These are phyloP conservation scores for Cryptococcus sp. DNA, from an alignment of 1,284 basidiomycete genomes.

Conservation along the genomic window DNA sequence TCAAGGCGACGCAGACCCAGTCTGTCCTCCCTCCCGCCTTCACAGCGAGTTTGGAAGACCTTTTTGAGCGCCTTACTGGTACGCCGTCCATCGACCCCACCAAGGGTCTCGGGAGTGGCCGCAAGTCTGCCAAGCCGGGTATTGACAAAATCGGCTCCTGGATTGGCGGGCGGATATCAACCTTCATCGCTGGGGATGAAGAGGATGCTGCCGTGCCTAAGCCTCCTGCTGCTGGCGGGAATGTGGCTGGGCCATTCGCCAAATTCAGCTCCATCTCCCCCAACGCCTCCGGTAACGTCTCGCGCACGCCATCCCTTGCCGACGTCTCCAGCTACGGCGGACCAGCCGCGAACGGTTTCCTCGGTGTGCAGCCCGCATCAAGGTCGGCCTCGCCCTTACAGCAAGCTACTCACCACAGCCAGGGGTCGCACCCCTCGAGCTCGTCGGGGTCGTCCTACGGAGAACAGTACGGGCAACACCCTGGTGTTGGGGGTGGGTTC, in stretches of 20 bases:
- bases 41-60: conserved; percentile 71
- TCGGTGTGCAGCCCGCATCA: conserved; percentile 16
- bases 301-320: conserved; percentile 31
- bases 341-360: conserved; percentile 12
- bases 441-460: conserved; percentile 14
- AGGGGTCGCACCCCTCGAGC: conserved; percentile 3
- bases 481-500: conserved; percentile 3
- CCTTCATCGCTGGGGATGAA: conserved; percentile 91
- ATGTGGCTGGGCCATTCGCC: conserved; percentile 76
- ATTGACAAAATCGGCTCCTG: conserved; percentile 89
- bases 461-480: conserved; percentile 11
- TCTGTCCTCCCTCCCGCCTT: conserved; percentile 62
- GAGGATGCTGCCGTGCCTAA: conserved; percentile 33
- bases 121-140: conserved; percentile 78
- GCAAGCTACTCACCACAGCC: neutral
- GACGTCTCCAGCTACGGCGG: conserved; percentile 20
- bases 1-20: conserved; percentile 22
- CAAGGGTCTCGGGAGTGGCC: conserved; percentile 58
- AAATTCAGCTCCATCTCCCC: conserved; percentile 92
- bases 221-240: conserved; percentile 15
- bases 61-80: conserved; percentile 77
- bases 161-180: conserved; percentile 90
- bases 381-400: conserved; percentile 14
- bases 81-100: conserved; percentile 65
- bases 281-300: conserved; percentile 62